These are phyloP conservation scores for Microbotryomycetes sp. DNA, from an alignment of 1,284 basidiomycete genomes.

Conservation along the genomic window DNA sequence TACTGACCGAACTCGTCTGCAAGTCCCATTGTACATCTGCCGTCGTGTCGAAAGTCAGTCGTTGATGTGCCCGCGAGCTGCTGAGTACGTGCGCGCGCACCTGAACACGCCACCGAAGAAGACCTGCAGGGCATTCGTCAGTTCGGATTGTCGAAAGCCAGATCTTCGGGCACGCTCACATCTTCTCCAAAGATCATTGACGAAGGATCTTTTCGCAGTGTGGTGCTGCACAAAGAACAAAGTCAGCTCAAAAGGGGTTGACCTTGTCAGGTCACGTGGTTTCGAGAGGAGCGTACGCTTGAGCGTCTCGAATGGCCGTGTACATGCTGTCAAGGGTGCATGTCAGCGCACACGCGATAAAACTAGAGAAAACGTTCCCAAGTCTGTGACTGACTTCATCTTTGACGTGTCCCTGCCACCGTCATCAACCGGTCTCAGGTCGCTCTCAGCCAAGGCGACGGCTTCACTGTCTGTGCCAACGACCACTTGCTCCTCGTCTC, in stretches of 20 bases:
- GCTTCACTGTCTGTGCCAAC: slow-evolving; percentile 3
- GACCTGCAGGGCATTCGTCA: slow-evolving; percentile 11
- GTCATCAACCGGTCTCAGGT: slow-evolving; percentile 15
- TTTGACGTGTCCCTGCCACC: slow-evolving; percentile 25
- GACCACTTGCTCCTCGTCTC: slow-evolving; percentile 18
- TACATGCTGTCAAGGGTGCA: slow-evolving; percentile 16
- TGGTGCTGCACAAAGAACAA: slow-evolving; percentile 51
- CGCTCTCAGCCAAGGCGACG: slow-evolving; percentile 10
- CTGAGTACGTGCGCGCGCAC: slow-evolving; percentile 49
- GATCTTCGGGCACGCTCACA: slow-evolving; percentile 50
- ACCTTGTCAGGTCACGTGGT: not conserved
- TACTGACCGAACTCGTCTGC: slow-evolving; percentile 79
- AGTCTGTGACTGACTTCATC: slow-evolving; percentile 24
- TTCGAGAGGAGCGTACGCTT: slow-evolving; percentile 7
- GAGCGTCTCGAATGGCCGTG: slow-evolving; percentile 25
- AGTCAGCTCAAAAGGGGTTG: not conserved
- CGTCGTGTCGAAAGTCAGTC: too few species aligned
- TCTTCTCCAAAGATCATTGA: slow-evolving; percentile 90
- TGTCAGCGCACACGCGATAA: not conserved
- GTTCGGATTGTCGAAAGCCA: slow-evolving; percentile 32
- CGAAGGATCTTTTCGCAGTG: slow-evolving; percentile 73
- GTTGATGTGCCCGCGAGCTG: not conserved
- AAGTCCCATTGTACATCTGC: slow-evolving; percentile 58
- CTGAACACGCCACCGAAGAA: slow-evolving; percentile 85
- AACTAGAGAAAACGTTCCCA: not conserved